Evolutionary conservation across 2,329 filamentous ascomycete genomes (phyloP).

Genomic region (Teratosphaeria zuluensis): DNA sequence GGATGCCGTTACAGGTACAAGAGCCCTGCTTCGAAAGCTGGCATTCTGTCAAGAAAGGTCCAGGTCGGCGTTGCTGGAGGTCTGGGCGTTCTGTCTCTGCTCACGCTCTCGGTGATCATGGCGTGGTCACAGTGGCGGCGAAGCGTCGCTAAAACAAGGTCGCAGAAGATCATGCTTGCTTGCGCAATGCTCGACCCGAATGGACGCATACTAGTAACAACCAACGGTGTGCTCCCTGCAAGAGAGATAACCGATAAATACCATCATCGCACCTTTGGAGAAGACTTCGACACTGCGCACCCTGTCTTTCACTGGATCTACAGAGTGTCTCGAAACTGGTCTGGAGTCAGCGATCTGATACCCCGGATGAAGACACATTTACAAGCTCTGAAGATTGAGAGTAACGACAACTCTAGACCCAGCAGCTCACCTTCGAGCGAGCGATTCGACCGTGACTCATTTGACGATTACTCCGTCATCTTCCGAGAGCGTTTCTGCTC

Average conservation of each 20-base stretch:
- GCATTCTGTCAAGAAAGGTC: constrained; percentile 45
- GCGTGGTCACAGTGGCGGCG: constrained; percentile 25
- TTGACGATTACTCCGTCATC: constrained; percentile 62
- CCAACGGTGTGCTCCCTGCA: constrained; percentile 58
- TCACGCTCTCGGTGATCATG: constrained; percentile 18
- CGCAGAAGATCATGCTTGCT: constrained; percentile 46
- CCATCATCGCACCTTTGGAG: constrained; percentile 53
- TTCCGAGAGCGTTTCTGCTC: constrained; percentile 79
- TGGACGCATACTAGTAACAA: constrained; percentile 58
- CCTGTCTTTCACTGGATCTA: constrained; percentile 83
- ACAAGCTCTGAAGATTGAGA: constrained; percentile 29
- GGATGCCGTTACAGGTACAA: constrained; percentile 58
- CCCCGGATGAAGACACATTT: constrained; percentile 65
- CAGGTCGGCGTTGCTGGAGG: constrained; percentile 66
- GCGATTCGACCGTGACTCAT: constrained; percentile 45
- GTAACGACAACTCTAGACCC: constrained; percentile 19
- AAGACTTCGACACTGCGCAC: constrained; percentile 67
- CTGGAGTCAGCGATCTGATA: constrained; percentile 55
- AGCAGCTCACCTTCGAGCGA: constrained; percentile 22
- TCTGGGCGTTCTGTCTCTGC: constrained; percentile 26
- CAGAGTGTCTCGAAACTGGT: constrained; percentile 70
- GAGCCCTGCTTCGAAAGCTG: constrained; percentile 2
- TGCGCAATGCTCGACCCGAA: constrained; percentile 58
- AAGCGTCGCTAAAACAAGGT: constrained; percentile 31
- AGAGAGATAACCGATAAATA: constrained; percentile 73